These are phyloP conservation scores for Backusella psychrophila DNA, from an alignment of 192 early-diverging fungal species.

Conservation along the genomic window DNA sequence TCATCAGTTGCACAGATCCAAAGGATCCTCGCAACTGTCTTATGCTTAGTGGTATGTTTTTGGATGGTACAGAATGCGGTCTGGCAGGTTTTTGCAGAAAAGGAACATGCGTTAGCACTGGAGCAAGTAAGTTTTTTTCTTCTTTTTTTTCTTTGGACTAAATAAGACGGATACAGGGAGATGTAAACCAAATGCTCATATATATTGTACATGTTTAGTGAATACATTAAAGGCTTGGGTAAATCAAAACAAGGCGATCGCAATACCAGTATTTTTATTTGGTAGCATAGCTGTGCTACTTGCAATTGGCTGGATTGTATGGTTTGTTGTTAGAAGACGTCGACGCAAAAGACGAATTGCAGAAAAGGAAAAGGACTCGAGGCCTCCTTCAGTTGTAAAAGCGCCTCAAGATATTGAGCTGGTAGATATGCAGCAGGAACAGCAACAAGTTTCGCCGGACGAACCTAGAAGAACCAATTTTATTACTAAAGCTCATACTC, in stretches of 20 bases:
- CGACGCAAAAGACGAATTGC: neutral
- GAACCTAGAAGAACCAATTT: constrained; percentile 2
- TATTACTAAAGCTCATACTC: neutral
- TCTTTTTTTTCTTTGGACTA: neutral
- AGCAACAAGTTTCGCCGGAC: neutral
- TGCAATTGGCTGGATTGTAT: constrained; percentile 15
- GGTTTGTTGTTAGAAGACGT: constrained; percentile 13
- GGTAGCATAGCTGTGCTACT: constrained; percentile 34
- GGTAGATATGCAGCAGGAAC: neutral
- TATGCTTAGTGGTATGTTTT: constrained; percentile 63
- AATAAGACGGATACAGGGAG: too few species aligned
- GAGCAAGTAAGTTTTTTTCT: constrained; percentile 22
- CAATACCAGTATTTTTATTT: constrained; percentile 38
- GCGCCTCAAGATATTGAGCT: neutral
- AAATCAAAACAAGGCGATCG: constrained; percentile 40
- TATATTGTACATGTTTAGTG: neutral
- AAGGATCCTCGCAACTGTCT: constrained; percentile 45
- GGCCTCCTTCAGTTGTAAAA: constrained; percentile 21
- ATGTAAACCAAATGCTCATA: neutral
- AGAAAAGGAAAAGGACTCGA: constrained; percentile 26
- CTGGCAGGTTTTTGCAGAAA: constrained; percentile 60
- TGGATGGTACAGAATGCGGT: constrained; percentile 71
- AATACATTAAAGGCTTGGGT: constrained; percentile 40
- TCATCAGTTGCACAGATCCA: constrained; percentile 66
- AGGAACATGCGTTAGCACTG: constrained; percentile 42